A percentile compares a stretch with the other conserved stretches of the same genome.
Evolutionary conservation across 306 rosid genomes (phyloP).

Genomic region (Casuarina equisetifolia): DNA sequence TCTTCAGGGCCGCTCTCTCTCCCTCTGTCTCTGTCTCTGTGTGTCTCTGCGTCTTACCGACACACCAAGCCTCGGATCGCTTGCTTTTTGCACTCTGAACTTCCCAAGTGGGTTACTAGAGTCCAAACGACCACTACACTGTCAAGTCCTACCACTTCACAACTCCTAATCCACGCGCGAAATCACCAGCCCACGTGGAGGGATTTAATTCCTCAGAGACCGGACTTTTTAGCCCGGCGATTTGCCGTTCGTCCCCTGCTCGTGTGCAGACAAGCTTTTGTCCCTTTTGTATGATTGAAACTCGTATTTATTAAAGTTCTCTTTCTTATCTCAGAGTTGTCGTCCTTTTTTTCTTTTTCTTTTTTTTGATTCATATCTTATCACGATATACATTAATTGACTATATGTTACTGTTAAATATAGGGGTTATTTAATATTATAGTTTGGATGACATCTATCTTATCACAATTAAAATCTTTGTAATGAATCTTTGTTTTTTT

Average conservation of each 20-base stretch:
- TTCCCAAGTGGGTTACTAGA: not conserved
- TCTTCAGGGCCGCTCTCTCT: conserved; percentile 17
- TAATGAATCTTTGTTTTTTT: too few species aligned
- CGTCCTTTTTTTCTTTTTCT: too few species aligned
- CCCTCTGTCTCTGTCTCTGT: conserved; percentile 14
- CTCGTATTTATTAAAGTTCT: not conserved
- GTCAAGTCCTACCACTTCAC: not conserved
- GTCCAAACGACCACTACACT: too few species aligned
- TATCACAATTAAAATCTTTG: too few species aligned
- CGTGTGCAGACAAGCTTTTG: not conserved
- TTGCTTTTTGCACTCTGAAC: not conserved
- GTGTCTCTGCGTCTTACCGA: not conserved
- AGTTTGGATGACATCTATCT: too few species aligned
- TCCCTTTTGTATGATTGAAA: conserved; percentile 5
- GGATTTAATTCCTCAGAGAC: not conserved
- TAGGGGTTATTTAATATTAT: too few species aligned
- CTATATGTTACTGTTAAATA: too few species aligned
- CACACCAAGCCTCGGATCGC: too few species aligned
- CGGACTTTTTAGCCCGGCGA: conserved; percentile 11
- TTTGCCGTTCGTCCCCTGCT: too few species aligned
- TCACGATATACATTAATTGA: too few species aligned
- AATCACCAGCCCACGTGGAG: not conserved
- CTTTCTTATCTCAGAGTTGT: too few species aligned
- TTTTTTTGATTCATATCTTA: too few species aligned
- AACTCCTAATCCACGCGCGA: not conserved